A percentile compares a stretch with the other conserved stretches of the same genome.
These are phyloP conservation scores for Platanus orientalis DNA, from an alignment of 164 flowering plant genomes.

Conservation along the genomic window DNA sequence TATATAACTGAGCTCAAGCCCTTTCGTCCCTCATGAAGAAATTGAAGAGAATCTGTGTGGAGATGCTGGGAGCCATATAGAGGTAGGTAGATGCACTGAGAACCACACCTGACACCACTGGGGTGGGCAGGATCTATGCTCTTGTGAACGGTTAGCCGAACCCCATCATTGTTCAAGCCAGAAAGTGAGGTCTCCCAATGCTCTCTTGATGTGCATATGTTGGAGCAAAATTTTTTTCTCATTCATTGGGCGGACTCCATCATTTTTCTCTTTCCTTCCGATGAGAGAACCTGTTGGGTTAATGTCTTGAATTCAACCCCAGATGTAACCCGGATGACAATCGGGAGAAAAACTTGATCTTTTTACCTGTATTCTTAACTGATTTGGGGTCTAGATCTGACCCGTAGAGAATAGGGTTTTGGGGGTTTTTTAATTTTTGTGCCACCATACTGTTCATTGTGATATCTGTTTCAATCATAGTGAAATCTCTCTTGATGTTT, in stretches of 20 bases:
- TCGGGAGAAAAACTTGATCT: no score
- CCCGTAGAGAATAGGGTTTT: no score
- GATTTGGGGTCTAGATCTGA: no score
- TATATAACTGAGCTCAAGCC: constrained; percentile 46
- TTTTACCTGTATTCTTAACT: no score
- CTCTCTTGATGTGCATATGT: constrained; percentile 40
- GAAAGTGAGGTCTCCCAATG: constrained; percentile 49
- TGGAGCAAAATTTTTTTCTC: constrained; percentile 47
- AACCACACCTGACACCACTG: constrained; percentile 45
- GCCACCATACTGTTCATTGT: no score
- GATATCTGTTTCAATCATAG: no score
- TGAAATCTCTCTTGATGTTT: no score
- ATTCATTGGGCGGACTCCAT: constrained; percentile 61
- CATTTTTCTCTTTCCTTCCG: constrained; percentile 54
- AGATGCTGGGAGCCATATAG: constrained; percentile 54
- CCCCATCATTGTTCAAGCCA: constrained; percentile 38
- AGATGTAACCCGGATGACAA: no score
- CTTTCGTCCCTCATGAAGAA: constrained; percentile 56
- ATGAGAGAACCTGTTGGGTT: no score
- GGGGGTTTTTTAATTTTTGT: no score
- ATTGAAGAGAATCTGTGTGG: constrained; percentile 45
- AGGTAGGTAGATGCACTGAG: constrained; percentile 61
- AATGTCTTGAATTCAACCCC: no score
- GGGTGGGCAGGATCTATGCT: constrained; percentile 55
- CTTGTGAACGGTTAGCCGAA: constrained; percentile 43